Conservation (phyloP, 2,329 filamentous ascomycete species). For the Trichoderma sp. region DNA sequence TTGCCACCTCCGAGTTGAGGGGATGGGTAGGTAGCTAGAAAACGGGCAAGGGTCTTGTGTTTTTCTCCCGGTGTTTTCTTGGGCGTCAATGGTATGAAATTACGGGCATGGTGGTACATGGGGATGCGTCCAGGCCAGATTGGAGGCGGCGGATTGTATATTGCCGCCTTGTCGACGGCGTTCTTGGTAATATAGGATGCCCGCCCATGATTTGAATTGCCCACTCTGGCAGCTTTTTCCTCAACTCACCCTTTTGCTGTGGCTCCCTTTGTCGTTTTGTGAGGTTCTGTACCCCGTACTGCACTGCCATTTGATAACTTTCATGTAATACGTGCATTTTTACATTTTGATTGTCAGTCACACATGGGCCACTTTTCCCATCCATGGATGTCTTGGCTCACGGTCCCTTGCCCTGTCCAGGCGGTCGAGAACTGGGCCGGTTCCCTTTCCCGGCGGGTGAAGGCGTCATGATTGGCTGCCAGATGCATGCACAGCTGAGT, state of each 20-base stretch:
- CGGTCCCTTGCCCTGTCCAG: neutral
- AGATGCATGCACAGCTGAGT: conserved; percentile 4
- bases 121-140: neutral
- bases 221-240: neutral
- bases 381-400: neutral
- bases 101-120: neutral
- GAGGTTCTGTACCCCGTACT: neutral
- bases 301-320: neutral
- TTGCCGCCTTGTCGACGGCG: neutral
- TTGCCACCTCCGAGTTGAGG: conserved; percentile 19
- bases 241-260: neutral
- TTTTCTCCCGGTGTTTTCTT: neutral
- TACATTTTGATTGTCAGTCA: neutral
- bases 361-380: neutral
- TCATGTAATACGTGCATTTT: neutral
- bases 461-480: conserved; percentile 12
- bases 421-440: conserved; percentile 10
- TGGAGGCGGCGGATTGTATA: neutral
- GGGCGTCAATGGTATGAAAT: neutral
- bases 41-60: neutral
- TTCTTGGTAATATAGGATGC: conserved; percentile 17
- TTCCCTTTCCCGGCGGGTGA: conserved; percentile 16
- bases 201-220: neutral
- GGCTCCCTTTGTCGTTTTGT: neutral
- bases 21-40: neutral